phyloP scores from a whole-genome alignment of 1,284 basidiomycete genomes.

The Ustilago loliicola region DNA sequence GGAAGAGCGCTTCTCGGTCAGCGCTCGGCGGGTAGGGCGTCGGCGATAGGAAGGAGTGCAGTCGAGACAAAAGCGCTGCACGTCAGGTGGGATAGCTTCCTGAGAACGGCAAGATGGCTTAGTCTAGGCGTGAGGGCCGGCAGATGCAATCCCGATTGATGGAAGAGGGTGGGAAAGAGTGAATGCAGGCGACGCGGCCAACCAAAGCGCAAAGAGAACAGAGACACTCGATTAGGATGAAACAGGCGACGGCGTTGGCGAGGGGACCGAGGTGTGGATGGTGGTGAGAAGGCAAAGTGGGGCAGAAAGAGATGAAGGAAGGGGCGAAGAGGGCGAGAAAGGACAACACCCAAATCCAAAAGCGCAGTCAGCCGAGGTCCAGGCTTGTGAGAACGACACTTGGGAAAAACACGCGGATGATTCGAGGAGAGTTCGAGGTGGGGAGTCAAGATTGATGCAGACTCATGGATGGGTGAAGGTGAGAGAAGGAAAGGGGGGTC shows the following conservation, averaged over 20 bases:
- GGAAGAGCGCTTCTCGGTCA: slow-evolving; percentile 6
- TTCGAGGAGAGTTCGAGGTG: too few relatives aligned
- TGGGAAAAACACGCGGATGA: neutral
- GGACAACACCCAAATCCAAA: neutral
- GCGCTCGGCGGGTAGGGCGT: slow-evolving; percentile 3
- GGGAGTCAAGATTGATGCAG: neutral
- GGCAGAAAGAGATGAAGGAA: neutral
- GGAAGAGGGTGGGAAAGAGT: slow-evolving; percentile 14
- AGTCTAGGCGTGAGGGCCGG: neutral
- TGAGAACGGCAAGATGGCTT: neutral
- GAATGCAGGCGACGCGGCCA: neutral
- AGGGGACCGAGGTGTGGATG: slow-evolving; percentile 1
- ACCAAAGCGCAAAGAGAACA: neutral
- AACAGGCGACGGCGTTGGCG: neutral
- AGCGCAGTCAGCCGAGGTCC: slow-evolving; percentile 7
- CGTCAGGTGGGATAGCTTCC: slow-evolving; percentile 10
- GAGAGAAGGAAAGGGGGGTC: slow-evolving; percentile 16
- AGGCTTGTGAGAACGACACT: too few relatives aligned
- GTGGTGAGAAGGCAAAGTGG: slow-evolving; percentile 11
- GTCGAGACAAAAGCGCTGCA: neutral
- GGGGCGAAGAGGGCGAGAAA: slow-evolving; percentile 1
- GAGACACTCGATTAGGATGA: neutral
- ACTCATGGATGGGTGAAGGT: neutral
- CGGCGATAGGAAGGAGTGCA: neutral
- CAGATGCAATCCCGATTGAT: slow-evolving; percentile 15